Percentiles rank a stretch among this genome's conserved stretches.
Conservation (phyloP, 495 filamentous ascomycete genomes). For the Neurospora cerealis region DNA sequence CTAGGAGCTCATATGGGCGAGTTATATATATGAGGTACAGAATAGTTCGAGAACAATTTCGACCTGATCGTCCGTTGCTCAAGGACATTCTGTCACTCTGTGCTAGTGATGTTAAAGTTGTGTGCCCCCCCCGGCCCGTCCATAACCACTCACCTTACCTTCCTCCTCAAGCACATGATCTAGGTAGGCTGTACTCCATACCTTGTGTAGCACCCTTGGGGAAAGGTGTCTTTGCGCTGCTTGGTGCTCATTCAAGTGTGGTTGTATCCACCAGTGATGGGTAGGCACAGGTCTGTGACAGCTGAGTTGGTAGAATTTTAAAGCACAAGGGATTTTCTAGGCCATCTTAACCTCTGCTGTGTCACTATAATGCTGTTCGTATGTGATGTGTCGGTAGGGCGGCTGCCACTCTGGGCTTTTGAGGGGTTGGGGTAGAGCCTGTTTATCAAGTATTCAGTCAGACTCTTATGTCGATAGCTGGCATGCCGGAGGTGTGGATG, state of each 20-base stretch:
- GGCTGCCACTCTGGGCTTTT: not conserved
- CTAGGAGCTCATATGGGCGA: not conserved
- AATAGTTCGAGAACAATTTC: not conserved
- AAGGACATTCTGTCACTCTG: not conserved
- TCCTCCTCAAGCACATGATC: not conserved
- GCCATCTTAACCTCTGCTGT: not conserved
- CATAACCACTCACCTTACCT: not conserved
- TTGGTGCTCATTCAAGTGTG: not conserved
- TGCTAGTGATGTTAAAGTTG: not conserved
- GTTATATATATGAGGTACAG: not conserved
- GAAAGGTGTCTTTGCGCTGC: not conserved
- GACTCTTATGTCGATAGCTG: not conserved
- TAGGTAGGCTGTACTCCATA: not conserved
- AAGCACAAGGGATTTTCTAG: not conserved
- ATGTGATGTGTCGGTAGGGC: not conserved
- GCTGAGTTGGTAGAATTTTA: not conserved
- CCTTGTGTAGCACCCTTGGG: not conserved
- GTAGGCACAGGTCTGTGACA: not conserved
- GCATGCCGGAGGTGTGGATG: not conserved
- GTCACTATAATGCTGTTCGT: not conserved
- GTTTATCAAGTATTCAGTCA: not conserved
- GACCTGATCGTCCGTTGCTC: not conserved
- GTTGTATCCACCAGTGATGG: not conserved
- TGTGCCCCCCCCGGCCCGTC: too few species aligned
- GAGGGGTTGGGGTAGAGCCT: not conserved